These are phyloP conservation scores for Spongispora temasekensis DNA, from an alignment of 1,284 basidiomycete species.

Conservation along the genomic window DNA sequence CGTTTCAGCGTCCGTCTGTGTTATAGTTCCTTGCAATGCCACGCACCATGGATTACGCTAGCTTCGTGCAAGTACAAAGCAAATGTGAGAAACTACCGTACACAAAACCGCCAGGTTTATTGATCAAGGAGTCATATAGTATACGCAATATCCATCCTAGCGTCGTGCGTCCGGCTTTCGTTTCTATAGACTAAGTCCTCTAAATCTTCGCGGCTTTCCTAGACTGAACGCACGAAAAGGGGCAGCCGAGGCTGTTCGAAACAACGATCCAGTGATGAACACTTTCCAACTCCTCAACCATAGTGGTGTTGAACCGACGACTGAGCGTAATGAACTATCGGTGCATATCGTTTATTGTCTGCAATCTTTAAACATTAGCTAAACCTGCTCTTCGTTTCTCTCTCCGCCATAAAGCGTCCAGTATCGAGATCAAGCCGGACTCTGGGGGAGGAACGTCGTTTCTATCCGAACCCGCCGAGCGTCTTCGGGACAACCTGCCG, in stretches of 20 bases:
- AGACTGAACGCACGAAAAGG: slow-evolving; percentile 10
- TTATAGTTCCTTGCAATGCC: neutral
- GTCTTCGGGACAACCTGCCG: neutral
- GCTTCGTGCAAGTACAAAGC: neutral
- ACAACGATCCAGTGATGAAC: neutral
- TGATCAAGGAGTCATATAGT: neutral
- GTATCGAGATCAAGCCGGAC: too few species aligned
- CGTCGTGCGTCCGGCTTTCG: slow-evolving; percentile 6
- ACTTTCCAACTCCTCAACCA: neutral
- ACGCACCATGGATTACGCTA: neutral
- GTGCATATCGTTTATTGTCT: neutral
- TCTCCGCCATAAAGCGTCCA: too few species aligned
- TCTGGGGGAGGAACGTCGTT: too few species aligned
- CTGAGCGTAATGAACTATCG: neutral
- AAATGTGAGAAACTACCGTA: neutral
- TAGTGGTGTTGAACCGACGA: neutral
- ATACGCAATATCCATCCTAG: slow-evolving; percentile 9
- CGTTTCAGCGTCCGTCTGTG: neutral
- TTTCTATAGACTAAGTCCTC: neutral
- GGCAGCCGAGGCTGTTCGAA: neutral
- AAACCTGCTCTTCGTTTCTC: too few species aligned
- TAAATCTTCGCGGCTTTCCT: neutral
- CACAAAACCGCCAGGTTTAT: neutral
- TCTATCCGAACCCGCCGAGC: neutral
- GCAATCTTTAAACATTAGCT: too few species aligned